phyloP scores from a whole-genome alignment of 2,329 filamentous ascomycete genomes.

The Claviceps sp. region DNA sequence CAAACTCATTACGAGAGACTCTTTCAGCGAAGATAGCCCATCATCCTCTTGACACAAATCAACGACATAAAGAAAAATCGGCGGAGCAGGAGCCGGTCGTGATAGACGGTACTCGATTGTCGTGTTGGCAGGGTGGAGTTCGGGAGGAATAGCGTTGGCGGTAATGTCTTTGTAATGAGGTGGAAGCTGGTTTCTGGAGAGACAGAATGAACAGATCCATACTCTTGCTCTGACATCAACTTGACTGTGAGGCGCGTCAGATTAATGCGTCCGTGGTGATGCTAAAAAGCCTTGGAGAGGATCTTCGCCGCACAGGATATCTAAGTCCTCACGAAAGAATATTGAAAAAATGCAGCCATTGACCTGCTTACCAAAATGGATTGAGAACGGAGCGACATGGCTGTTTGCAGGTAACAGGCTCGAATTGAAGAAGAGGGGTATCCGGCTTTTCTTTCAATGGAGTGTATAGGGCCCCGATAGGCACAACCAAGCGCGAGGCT shows the following conservation, averaged over 20 bases:
- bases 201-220: conserved; percentile 83
- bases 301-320: background rate
- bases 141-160: conserved; percentile 66
- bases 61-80: conserved; percentile 78
- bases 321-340: background rate
- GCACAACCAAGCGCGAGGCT: conserved; percentile 86
- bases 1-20: conserved; percentile 76
- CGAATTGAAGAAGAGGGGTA: conserved; percentile 81
- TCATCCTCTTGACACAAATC: conserved; percentile 85
- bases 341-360: background rate
- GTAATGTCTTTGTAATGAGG: conserved; percentile 87
- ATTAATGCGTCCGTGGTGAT: background rate
- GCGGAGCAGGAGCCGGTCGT: conserved; percentile 69
- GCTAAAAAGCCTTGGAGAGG: background rate
- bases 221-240: conserved; percentile 72
- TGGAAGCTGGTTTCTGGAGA: conserved; percentile 70
- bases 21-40: conserved; percentile 68
- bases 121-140: conserved; percentile 69
- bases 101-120: conserved; percentile 83
- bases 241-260: conserved; percentile 39
- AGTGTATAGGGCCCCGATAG: conserved; percentile 91
- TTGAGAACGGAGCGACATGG: conserved; percentile 94
- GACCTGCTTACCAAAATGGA: conserved; percentile 67
- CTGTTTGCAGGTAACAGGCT: conserved; percentile 91
- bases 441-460: conserved; percentile 90